Conservation (phyloP, 1,284 basidiomycete species). For the Pisolithus thermaeus region DNA sequence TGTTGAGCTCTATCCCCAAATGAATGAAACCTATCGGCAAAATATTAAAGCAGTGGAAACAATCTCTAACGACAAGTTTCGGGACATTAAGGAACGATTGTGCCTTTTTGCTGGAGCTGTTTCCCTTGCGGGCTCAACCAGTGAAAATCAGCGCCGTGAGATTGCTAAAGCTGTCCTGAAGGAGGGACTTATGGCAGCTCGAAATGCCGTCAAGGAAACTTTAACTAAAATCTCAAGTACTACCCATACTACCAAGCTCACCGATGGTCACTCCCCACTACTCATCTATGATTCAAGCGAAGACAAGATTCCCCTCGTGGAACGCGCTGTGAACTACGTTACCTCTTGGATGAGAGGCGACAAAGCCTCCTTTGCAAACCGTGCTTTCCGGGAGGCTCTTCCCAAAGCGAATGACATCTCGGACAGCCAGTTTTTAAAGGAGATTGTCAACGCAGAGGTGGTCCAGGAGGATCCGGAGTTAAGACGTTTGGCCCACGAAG, state of each 20-base stretch:
- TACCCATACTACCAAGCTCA: no score
- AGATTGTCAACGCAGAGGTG: conserved; percentile 8
- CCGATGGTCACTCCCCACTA: no score
- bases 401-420: not conserved
- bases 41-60: not conserved
- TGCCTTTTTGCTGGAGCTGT: conserved; percentile 13
- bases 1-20: conserved; percentile 13
- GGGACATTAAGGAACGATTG: conserved; percentile 19
- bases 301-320: no score
- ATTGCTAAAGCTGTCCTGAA: conserved; percentile 12
- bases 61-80: conserved; percentile 9
- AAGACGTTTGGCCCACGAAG: conserved; percentile 5
- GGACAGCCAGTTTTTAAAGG: conserved; percentile 20
- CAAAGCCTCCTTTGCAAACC: not conserved
- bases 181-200: conserved; percentile 6
- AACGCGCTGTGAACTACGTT: not conserved
- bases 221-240: not conserved
- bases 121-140: conserved; percentile 5
- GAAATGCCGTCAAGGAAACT: conserved; percentile 5
- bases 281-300: no score
- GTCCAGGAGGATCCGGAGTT: conserved; percentile 15
- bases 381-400: not conserved
- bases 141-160: conserved; percentile 1
- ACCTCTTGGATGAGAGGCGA: not conserved
- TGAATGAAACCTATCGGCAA: conserved; percentile 9